phyloP scores from a whole-genome alignment of 345 rosid species.

The Eucalyptus camaldulensis region DNA sequence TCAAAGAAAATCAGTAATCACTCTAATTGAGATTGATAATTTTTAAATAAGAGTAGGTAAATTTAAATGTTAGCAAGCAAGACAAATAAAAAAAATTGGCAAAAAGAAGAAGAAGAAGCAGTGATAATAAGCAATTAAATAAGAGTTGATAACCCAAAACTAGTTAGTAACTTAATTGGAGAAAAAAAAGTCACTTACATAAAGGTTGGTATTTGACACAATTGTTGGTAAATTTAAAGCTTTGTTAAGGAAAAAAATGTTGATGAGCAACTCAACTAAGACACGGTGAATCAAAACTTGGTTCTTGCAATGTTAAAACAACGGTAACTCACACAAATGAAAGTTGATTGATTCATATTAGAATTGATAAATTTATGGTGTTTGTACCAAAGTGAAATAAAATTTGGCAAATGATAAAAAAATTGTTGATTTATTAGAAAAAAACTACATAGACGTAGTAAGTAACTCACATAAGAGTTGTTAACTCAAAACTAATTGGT shows the following conservation, averaged over 20 bases:
- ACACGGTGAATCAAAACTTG: not conserved
- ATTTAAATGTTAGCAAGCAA: not conserved
- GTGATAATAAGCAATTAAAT: not conserved
- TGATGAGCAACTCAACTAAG: not conserved
- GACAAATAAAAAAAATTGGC: not conserved
- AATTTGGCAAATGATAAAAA: not conserved
- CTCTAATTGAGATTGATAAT: not conserved
- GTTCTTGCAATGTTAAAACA: not conserved
- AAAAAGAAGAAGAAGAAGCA: not conserved
- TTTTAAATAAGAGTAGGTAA: not conserved
- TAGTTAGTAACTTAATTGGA: not conserved
- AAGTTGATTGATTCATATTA: not conserved
- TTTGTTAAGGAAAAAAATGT: not conserved
- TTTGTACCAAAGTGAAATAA: not conserved
- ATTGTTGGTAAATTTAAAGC: not conserved
- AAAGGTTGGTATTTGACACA: not conserved
- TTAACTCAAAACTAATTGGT: not conserved
- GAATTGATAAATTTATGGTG: not conserved
- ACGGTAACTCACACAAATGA: not conserved
- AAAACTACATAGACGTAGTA: not conserved
- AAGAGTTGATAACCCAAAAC: not conserved
- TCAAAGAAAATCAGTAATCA: not conserved
- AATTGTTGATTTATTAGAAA: not conserved
- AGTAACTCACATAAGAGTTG: not conserved
- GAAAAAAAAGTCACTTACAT: not conserved